Conservation (phyloP, 208 protist species). For the Leishmania aethiopica region DNA sequence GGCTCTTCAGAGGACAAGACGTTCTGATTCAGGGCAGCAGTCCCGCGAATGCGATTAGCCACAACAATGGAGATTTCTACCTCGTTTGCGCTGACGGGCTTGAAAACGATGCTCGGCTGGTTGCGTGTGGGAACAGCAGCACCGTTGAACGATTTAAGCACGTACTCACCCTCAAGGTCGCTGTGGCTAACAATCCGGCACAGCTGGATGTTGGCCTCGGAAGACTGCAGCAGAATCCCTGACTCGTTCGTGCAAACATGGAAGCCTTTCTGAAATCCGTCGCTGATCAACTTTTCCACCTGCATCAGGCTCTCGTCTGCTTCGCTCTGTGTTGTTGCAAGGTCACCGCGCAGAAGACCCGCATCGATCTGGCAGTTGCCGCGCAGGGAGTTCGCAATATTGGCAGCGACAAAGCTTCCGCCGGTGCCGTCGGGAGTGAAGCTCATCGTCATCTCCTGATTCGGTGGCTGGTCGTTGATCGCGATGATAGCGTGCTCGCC, state of each 20-base stretch:
- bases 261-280: conserved; percentile 46
- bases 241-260: conserved; percentile 39
- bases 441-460: conserved; percentile 45
- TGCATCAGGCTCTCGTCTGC: conserved; percentile 32
- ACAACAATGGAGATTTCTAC: conserved; percentile 46
- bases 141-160: conserved; percentile 65
- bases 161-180: conserved; percentile 58
- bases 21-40: conserved; percentile 43
- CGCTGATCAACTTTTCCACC: conserved; percentile 48
- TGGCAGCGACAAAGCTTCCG: conserved; percentile 49
- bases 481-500: conserved; percentile 64
- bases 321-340: conserved; percentile 50
- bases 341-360: conserved; percentile 42
- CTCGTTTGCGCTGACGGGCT: conserved; percentile 24
- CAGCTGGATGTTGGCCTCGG: conserved; percentile 42
- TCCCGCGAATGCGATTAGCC: conserved; percentile 52
- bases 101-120: conserved; percentile 52
- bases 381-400: conserved; percentile 57
- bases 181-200: conserved; percentile 40
- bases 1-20: conserved; percentile 47
- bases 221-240: conserved; percentile 42
- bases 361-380: conserved; percentile 57
- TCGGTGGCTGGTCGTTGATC: conserved; percentile 55
- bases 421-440: conserved; percentile 45
- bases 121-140: conserved; percentile 26